Evolutionary conservation across 2,329 filamentous ascomycete genomes (phyloP).

Genomic region (Lachnellula occidentalis): DNA sequence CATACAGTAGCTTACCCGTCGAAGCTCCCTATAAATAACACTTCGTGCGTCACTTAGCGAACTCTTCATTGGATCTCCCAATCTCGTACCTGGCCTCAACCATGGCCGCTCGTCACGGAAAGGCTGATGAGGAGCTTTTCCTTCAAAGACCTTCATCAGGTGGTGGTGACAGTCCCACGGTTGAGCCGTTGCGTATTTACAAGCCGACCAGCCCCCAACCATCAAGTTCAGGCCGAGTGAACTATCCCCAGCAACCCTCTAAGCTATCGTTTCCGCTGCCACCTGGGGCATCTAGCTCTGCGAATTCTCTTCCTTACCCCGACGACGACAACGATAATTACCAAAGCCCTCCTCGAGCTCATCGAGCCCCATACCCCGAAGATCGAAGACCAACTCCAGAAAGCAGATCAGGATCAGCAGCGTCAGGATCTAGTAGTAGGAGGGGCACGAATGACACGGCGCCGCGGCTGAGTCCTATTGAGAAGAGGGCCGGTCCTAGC

Average conservation of each 20-base stretch:
- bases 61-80: constrained; percentile 19
- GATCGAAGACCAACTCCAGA: constrained; percentile 20
- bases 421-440: constrained; percentile 18
- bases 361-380: constrained; percentile 33
- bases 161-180: constrained; percentile 63
- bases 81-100: constrained; percentile 16
- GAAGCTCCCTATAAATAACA: constrained; percentile 28
- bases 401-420: constrained; percentile 17
- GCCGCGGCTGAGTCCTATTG: constrained; percentile 36
- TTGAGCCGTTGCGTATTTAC: constrained; percentile 79
- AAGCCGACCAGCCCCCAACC: constrained; percentile 67
- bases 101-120: constrained; percentile 46
- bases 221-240: constrained; percentile 35
- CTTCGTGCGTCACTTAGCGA: constrained; percentile 23
- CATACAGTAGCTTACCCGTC: constrained; percentile 21
- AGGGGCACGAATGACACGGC: constrained; percentile 30
- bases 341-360: constrained; percentile 30
- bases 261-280: constrained; percentile 60
- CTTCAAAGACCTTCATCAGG: constrained; percentile 44
- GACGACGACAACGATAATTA: constrained; percentile 46
- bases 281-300: constrained; percentile 65
- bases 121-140: constrained; percentile 80
- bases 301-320: constrained; percentile 64
- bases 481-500: constrained; percentile 52
- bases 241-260: constrained; percentile 43